These are phyloP conservation scores for Talaromyces marneffei DNA, from an alignment of 2,329 filamentous ascomycete species.

Conservation along the genomic window DNA sequence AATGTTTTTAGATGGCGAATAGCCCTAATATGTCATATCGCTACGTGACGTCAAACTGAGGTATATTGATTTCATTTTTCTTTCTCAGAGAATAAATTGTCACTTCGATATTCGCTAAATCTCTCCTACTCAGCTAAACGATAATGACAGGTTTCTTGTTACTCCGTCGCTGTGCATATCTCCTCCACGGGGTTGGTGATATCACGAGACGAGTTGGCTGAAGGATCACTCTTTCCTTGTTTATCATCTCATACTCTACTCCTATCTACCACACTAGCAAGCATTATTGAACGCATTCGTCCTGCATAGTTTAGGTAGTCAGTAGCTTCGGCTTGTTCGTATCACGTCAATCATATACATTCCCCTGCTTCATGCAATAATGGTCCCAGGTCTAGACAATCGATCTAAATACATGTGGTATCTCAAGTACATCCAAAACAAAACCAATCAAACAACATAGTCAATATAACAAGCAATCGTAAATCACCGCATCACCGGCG, in stretches of 20 bases:
- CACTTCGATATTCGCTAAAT: too few species aligned
- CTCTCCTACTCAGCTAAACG: too few species aligned
- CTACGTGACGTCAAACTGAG: constrained; percentile 22
- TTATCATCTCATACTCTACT: too few species aligned
- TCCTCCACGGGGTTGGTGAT: background rate
- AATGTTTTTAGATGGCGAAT: background rate
- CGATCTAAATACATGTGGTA: constrained; percentile 8
- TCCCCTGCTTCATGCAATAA: background rate
- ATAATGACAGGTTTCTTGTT: too few species aligned
- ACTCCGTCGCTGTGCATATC: too few species aligned
- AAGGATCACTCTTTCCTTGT: too few species aligned
- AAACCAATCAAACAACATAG: background rate
- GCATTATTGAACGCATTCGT: background rate
- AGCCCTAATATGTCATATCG: background rate
- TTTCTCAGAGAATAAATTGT: background rate
- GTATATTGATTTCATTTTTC: constrained; percentile 1
- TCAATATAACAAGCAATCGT: background rate
- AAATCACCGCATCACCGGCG: constrained; percentile 71
- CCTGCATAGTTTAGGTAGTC: background rate
- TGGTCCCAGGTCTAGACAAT: background rate
- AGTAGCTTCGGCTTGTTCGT: too few species aligned
- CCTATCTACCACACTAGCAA: too few species aligned
- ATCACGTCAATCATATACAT: background rate
- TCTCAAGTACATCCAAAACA: constrained; percentile 6
- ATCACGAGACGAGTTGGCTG: too few species aligned